Conservation (phyloP, 495 filamentous ascomycete genomes). For the Penicillium cosmopolitanum region DNA sequence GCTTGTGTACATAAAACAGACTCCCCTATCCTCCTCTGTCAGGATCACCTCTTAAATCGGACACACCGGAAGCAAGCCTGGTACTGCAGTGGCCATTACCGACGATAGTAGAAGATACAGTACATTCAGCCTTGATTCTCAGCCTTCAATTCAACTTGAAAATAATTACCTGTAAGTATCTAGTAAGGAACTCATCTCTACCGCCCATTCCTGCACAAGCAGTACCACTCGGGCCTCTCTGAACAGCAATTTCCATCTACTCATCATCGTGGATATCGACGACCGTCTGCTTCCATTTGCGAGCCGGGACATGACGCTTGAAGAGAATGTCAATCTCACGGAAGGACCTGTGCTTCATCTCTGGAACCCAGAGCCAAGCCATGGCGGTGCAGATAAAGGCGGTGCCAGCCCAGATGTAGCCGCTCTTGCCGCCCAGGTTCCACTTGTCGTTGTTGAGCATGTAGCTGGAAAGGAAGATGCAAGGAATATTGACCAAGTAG, state of each 20-base stretch:
- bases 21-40: no score
- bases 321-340: conserved; percentile 59
- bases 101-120: not conserved
- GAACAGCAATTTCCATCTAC: conserved; percentile 43
- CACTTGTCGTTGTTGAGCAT: conserved; percentile 52
- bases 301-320: conserved; percentile 55
- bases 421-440: conserved; percentile 55
- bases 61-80: not conserved
- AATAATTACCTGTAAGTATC: conserved; percentile 3
- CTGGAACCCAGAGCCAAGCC: conserved; percentile 61
- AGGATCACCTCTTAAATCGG: not conserved
- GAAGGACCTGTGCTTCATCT: conserved; percentile 56
- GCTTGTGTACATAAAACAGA: no score
- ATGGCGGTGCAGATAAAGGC: conserved; percentile 56
- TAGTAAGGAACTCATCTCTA: conserved; percentile 6
- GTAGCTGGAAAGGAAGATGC: conserved; percentile 54
- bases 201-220: conserved; percentile 9
- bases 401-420: conserved; percentile 53
- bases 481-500: conserved; percentile 57
- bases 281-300: conserved; percentile 56
- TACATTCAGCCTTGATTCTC: not conserved
- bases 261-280: conserved; percentile 57
- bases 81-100: not conserved
- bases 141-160: not conserved
- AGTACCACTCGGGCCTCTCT: conserved; percentile 18